phyloP scores from a whole-genome alignment of 495 filamentous ascomycete genomes.

The Penicillium samsonianum region DNA sequence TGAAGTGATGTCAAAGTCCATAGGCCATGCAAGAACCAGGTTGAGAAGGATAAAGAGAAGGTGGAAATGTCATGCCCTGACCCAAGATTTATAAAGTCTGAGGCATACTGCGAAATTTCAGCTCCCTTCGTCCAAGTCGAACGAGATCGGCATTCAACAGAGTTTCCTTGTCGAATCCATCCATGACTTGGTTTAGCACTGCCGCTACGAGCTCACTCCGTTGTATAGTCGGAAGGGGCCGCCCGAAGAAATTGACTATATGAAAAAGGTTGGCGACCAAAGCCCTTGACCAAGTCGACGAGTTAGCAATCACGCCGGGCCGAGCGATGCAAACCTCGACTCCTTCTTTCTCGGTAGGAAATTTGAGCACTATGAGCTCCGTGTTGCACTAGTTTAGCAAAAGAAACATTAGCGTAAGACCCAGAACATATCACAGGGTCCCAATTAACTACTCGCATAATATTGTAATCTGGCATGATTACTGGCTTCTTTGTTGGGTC shows the following conservation, averaged over 20 bases:
- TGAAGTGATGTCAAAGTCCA: background rate
- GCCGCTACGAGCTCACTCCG: constrained; percentile 44
- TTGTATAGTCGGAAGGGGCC: constrained; percentile 34
- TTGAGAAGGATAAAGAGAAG: background rate
- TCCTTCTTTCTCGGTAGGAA: constrained; percentile 33
- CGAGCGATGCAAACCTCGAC: constrained; percentile 43
- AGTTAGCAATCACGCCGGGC: constrained; percentile 32
- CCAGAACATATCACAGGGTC: background rate
- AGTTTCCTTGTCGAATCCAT: constrained; percentile 51
- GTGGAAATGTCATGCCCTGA: background rate
- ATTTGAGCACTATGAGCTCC: constrained; percentile 42
- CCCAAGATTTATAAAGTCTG: background rate
- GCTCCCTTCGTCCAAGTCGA: constrained; percentile 33
- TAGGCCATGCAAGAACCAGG: background rate
- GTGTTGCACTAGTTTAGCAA: constrained; percentile 36
- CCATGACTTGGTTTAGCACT: constrained; percentile 43
- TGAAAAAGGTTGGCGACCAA: constrained; percentile 7
- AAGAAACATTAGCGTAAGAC: background rate
- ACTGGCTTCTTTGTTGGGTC: constrained; percentile 40
- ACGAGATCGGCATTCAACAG: constrained; percentile 48
- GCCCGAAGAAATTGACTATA: constrained; percentile 12
- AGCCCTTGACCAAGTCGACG: constrained; percentile 14
- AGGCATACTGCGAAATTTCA: background rate
- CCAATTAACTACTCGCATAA: constrained; percentile 39
- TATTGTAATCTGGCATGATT: constrained; percentile 38